Percentiles rank a stretch among this genome's conserved stretches.
phyloP scores from a whole-genome alignment of 2,329 filamentous ascomycete genomes.

The Capronia epimyces region DNA sequence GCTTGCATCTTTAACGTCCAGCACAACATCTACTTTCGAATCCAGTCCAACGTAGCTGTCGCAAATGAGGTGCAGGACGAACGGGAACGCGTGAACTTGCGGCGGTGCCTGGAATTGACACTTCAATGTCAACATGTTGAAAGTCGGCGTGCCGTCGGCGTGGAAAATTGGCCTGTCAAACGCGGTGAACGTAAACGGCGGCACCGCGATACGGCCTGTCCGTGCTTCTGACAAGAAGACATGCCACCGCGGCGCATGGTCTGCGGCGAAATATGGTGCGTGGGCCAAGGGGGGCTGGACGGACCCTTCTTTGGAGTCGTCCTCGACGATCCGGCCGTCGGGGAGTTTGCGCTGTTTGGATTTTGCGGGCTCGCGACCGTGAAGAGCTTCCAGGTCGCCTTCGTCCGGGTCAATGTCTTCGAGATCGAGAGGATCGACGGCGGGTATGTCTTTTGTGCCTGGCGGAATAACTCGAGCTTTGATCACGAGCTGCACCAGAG shows the following conservation, averaged over 20 bases:
- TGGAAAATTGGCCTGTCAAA: constrained; percentile 88
- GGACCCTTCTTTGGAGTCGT: constrained; percentile 53
- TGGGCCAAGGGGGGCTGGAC: constrained; percentile 76
- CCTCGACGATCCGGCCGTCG: constrained; percentile 49
- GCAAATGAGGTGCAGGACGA: constrained; percentile 87
- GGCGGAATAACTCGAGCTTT: constrained; percentile 93
- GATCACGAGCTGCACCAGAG: constrained; percentile 86
- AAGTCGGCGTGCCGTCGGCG: constrained; percentile 73
- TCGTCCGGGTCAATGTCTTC: constrained; percentile 90
- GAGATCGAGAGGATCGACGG: constrained; percentile 70
- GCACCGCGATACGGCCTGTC: constrained; percentile 92
- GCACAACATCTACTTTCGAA: constrained; percentile 80
- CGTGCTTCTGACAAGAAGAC: constrained; percentile 92
- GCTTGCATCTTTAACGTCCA: constrained; percentile 81
- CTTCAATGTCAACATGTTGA: constrained; percentile 91
- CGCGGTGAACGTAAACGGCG: constrained; percentile 87
- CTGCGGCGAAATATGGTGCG: constrained; percentile 83
- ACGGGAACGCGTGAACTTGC: constrained; percentile 86
- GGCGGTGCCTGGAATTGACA: constrained; percentile 95
- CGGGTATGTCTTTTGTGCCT: constrained; percentile 65
- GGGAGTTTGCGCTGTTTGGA: constrained; percentile 61
- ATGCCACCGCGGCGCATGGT: constrained; percentile 87
- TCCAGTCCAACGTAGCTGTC: constrained; percentile 96
- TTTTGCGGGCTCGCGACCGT: constrained; percentile 61
- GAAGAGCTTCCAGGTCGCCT: constrained; percentile 79